Base-by-base conservation (phyloP, 2,329 filamentous ascomycete genomes). In the Penicillium hordei region DNA sequence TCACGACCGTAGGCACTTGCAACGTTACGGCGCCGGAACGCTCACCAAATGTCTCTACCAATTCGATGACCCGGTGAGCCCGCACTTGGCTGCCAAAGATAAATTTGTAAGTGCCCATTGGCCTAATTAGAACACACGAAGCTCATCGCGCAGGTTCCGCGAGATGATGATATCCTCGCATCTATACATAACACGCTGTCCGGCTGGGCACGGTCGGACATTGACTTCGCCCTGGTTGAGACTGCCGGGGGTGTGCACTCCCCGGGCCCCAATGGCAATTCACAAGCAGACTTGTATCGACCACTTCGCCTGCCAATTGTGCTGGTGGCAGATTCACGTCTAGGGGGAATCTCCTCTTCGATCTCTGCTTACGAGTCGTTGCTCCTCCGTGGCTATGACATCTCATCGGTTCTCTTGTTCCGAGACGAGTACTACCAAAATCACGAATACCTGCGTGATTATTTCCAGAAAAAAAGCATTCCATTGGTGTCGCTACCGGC, bases 181-280 rank as follows among this genome's bases (percentile, higher is more conserved):
- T 74, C 76, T 8, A 78, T 87, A 33, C 76, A 81, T 48, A 69
- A 75, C 36, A 74, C 78, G 6, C 70, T 81, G 21, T 69, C 72
- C 21, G 62, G 63, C 50, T 72, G 74, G 64, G 69, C 78, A 29
- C 64, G 56, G 54, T 68, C 58, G 46, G 69, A 67, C 50, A 64
- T 77, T 45, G 83, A 83, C n/a, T 85, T 87, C 73, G 76, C 89
- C 1, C 81, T 95, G 46, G 79, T 94, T 45, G 91, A 95, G 71
- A 94, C 91, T 1, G 90, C 91, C 1, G 91, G 90, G 0, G 91
- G 91, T 0, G 89, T 93, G 0, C 86, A 93, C 60, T 93, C 90
- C 0, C 91, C 91, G 0, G 84, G 84, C 0, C 91, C 90, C 0
- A 90, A 88, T 36, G 89, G 90, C 10, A 88, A 82, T 1, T 86